Evolutionary conservation across 305 asterid genomes (phyloP).

Genomic region (Fraxinus xanthoxyloides): DNA sequence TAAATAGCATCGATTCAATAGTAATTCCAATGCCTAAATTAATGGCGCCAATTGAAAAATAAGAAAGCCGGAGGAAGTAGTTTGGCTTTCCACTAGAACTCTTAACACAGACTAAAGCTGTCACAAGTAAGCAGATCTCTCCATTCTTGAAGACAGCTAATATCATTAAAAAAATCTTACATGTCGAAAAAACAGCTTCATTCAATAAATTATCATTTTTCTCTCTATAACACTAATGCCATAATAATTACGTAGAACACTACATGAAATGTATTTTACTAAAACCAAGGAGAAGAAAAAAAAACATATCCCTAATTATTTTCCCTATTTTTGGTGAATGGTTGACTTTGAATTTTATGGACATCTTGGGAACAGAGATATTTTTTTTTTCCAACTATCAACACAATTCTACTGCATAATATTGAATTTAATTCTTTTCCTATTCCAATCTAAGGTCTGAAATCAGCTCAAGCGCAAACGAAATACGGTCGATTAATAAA

Average conservation of each 20-base stretch:
- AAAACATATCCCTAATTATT: not conserved
- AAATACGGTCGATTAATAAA: not conserved
- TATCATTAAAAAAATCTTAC: not conserved
- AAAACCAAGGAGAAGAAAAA: not conserved
- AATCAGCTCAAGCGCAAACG: not conserved
- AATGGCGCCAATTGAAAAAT: not conserved
- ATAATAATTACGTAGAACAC: not conserved
- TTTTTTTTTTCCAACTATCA: constrained; percentile 4
- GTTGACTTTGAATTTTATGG: constrained; percentile 21
- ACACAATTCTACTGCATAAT: constrained; percentile 8
- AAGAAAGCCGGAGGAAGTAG: not conserved
- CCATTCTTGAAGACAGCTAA: constrained; percentile 13
- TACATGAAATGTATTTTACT: not conserved
- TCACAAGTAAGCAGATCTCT: not conserved
- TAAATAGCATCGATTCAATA: not conserved
- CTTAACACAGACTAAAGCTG: constrained; percentile 10
- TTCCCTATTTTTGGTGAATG: constrained; percentile 12
- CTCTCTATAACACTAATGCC: not conserved
- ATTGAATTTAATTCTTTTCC: constrained; percentile 3
- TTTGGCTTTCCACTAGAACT: constrained; percentile 10
- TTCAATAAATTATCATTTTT: constrained; percentile 3
- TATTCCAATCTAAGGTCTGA: not conserved
- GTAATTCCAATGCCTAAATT: not conserved
- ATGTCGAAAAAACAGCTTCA: not conserved
- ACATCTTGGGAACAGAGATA: not conserved